A percentile compares a stretch with the other conserved stretches of the same genome.
phyloP scores from a whole-genome alignment of 2,329 filamentous ascomycete genomes.

The Ophiostoma angusticollis region DNA sequence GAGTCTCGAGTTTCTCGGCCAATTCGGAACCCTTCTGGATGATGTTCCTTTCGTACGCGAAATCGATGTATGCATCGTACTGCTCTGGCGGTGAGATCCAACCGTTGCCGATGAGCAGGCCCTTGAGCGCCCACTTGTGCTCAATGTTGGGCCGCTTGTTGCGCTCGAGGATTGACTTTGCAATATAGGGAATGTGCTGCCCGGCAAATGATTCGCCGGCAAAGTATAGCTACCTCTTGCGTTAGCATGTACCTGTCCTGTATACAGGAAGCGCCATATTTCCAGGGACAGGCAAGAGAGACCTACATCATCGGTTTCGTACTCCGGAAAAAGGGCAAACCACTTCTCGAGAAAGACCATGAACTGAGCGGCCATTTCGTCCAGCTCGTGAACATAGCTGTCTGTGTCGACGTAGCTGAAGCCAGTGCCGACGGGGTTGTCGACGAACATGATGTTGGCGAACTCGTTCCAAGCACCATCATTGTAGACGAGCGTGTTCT shows the following conservation, averaged over 20 bases:
- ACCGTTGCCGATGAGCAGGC: constrained; percentile 88
- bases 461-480: constrained; percentile 99
- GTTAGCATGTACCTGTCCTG: constrained; percentile 14
- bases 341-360: constrained; percentile 81
- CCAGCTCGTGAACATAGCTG: constrained; percentile 71
- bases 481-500: constrained; percentile 61
- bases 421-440: constrained; percentile 91
- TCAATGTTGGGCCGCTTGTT: constrained; percentile 50
- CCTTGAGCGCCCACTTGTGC: constrained; percentile 62
- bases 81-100: constrained; percentile 91
- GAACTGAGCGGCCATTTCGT: constrained; percentile 83
- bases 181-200: constrained; percentile 94
- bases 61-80: constrained; percentile 76
- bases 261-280: too few relatives aligned
- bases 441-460: constrained; percentile 89
- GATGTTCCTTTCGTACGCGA: constrained; percentile 63
- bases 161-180: constrained; percentile 75
- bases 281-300: not conserved
- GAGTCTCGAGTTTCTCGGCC: constrained; percentile 52
- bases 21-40: constrained; percentile 52
- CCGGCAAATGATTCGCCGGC: constrained; percentile 95
- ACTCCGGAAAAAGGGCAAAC: constrained; percentile 83
- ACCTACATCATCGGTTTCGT: constrained; percentile 78
- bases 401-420: constrained; percentile 93
- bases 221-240: constrained; percentile 61